A percentile compares a stretch with the other conserved stretches of the same genome.
Conservation (phyloP, 768 basidiomycete genomes). For the Auricularia sp. region DNA sequence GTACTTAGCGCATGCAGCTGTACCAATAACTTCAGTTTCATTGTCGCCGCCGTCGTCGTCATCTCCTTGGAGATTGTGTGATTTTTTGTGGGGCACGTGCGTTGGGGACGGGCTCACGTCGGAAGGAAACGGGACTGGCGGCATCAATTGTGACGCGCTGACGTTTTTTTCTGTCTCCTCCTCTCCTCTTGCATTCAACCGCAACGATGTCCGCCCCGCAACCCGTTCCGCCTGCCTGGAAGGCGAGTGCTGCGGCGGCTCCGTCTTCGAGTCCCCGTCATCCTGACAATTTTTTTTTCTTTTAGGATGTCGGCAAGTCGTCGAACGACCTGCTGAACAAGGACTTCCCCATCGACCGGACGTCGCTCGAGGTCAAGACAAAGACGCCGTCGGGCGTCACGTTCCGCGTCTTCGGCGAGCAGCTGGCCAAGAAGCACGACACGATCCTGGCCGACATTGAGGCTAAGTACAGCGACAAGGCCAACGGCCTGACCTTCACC, state of each 20-base stretch:
- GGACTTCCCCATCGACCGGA: conserved; percentile 78
- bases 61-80: no score
- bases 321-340: conserved; percentile 87
- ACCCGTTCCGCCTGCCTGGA: conserved; percentile 95
- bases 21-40: no score
- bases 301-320: conserved; percentile 90
- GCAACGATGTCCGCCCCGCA: conserved; percentile 76
- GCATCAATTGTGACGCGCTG: neutral
- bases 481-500: conserved; percentile 89
- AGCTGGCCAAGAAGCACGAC: conserved; percentile 53
- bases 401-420: conserved; percentile 72
- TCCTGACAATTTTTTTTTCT: conserved; percentile 4
- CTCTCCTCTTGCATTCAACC: neutral
- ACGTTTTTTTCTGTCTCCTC: neutral
- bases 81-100: no score
- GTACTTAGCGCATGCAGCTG: no score
- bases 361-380: conserved; percentile 76
- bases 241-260: conserved; percentile 37
- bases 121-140: neutral
- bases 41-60: no score
- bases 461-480: conserved; percentile 85
- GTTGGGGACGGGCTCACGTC: neutral
- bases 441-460: conserved; percentile 85
- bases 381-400: conserved; percentile 78
- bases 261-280: neutral